A percentile compares a stretch with the other conserved stretches of the same genome.
Conservation (phyloP, 805 yeast genomes). For the Wickerhamomyces canadensis region DNA sequence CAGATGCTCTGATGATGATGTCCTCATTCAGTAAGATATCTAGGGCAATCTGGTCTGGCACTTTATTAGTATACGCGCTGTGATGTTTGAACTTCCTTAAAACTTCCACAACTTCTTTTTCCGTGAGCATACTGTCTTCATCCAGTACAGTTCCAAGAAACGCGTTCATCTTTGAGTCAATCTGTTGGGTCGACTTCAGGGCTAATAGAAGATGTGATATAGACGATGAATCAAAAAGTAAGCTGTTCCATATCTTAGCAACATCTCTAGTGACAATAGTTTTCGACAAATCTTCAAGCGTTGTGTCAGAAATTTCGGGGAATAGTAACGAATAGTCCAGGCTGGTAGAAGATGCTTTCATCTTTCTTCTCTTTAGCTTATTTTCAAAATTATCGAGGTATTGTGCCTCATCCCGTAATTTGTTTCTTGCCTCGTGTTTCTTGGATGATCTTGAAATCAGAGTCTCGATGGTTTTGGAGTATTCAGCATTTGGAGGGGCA, state of each 20-base stretch:
- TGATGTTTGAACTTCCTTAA: conserved; percentile 8
- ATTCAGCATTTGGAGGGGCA: conserved; percentile 12
- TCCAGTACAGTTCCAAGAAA: conserved; percentile 11
- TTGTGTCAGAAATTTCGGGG: conserved; percentile 1
- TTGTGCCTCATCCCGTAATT: too few relatives aligned
- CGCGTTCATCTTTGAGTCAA: conserved; percentile 4
- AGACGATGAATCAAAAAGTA: conserved; percentile 8
- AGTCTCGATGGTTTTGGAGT: too few relatives aligned
- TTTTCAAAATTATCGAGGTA: conserved; percentile 11
- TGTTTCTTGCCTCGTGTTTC: too few relatives aligned
- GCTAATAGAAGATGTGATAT: conserved; percentile 5
- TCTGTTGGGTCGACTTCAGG: conserved; percentile 1
- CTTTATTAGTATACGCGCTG: conserved; percentile 3
- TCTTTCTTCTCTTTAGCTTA: conserved; percentile 14
- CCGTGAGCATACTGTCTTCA: neutral
- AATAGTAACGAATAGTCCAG: conserved; percentile 6
- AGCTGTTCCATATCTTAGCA: conserved; percentile 6
- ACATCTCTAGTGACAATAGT: conserved; percentile 2
- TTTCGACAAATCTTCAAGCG: conserved; percentile 5
- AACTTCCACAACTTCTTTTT: neutral
- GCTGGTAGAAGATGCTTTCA: neutral
- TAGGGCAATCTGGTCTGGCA: conserved; percentile 7
- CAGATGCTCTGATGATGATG: neutral
- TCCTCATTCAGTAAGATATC: conserved; percentile 5
- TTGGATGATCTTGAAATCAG: too few relatives aligned